Evolutionary conservation across 1,284 basidiomycete species (phyloP), one percentile per base, ranked within the genome.

Genomic region (Apiotrichum gamsii): DNA sequence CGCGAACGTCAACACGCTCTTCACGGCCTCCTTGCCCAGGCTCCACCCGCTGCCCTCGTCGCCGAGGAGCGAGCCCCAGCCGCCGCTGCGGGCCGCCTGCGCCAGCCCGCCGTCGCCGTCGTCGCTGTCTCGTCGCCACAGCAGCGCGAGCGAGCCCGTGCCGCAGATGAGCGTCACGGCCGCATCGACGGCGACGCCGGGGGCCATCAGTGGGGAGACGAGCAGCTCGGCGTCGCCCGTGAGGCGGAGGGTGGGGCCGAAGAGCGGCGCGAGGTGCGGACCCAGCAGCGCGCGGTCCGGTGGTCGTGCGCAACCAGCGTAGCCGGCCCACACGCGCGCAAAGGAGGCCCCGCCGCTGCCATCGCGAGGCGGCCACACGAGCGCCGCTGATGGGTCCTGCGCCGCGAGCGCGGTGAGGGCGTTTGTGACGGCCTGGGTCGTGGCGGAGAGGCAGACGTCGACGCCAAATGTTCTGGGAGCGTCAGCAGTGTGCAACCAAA

Each of bases 1-100:
- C 4, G 39, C 36, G n/a, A 18, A 32, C 3, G 39, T 43, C 18
- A 56, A 43, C 18, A 54, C 45, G n/a, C 23, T 23, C 34, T 39
- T 48, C 30, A 54, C 20, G 0, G 37, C 54, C 36, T 33, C 48
- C 41, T 46, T 53, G 19, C 54, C 54, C 19, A 56, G 21, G 3
- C 44, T 25, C 47, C 48, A 51, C 4, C 45, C 54, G 37, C 45
- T 48, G n/a, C 54, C 54, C 25, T 50, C 37, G 43, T 56, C 54
- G 37, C 42, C 54, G 5, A 56, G 45, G 6, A 56, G 34, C 15
- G 49, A 34, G 5, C 54, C 54, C 54, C 54, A 56, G 0, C 54
- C 54, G 3, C 54, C 54, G 31, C 36, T 41, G 9, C 54, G 41
- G 0, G 19, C 39, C 3, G 34, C 31, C 11, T 28, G 25, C 14